Evolutionary conservation across 306 rosid species (phyloP).

Genomic region (Sesbania bispinosa): DNA sequence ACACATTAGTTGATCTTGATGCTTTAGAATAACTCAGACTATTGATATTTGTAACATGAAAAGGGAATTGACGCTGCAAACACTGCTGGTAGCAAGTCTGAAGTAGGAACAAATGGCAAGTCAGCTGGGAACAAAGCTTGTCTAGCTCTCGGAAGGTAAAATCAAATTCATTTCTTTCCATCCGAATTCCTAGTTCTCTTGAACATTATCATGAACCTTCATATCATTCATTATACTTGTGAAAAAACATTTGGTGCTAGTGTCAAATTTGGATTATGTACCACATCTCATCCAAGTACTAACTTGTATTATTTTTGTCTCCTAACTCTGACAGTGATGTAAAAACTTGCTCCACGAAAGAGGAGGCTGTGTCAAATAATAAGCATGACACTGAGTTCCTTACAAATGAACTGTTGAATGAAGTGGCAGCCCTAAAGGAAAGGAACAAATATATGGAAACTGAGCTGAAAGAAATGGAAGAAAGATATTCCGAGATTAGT

Average conservation of each 20-base stretch:
- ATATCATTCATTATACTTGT: background rate
- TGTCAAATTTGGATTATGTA: background rate
- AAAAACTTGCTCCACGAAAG: constrained; percentile 29
- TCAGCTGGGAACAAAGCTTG: no score
- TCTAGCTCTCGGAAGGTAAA: constrained; percentile 54
- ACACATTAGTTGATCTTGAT: background rate
- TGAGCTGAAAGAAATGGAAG: constrained; percentile 92
- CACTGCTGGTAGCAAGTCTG: constrained; percentile 30
- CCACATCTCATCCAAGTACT: background rate
- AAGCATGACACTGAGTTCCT: constrained; percentile 29
- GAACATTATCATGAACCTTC: background rate
- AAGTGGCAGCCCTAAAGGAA: constrained; percentile 67
- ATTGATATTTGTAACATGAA: constrained; percentile 17
- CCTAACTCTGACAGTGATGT: constrained; percentile 39
- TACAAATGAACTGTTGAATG: constrained; percentile 45
- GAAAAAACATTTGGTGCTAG: background rate
- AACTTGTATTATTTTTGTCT: background rate
- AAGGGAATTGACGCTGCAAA: constrained; percentile 36
- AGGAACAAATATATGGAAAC: constrained; percentile 73
- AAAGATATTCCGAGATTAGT: constrained; percentile 96
- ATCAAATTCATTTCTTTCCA: constrained; percentile 15
- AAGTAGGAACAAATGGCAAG: constrained; percentile 21
- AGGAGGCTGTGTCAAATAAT: constrained; percentile 20
- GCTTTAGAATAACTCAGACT: constrained; percentile 9
- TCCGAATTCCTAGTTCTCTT: background rate